Evolutionary conservation across 2,329 filamentous ascomycete genomes (phyloP).

Genomic region (Fusarium sp.): DNA sequence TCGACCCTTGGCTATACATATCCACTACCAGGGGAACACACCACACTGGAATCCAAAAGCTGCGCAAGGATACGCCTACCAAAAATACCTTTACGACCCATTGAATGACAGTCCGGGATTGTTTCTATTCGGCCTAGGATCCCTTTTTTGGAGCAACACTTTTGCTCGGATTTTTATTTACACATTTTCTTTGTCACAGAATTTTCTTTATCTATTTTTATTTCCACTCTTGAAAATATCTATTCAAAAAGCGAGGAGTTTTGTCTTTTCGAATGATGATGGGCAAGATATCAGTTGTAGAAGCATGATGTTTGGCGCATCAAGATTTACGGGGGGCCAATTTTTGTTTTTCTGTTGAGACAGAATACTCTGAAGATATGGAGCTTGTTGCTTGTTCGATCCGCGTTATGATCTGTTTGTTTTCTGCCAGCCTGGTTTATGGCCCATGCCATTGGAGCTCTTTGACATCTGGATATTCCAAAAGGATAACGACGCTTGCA

Average conservation of each 20-base stretch:
- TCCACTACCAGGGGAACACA: conserved; percentile 10
- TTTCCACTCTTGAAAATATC: conserved; percentile 23
- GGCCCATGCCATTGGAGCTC: conserved; percentile 11
- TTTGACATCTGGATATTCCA: conserved; percentile 9
- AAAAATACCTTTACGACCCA: conserved; percentile 44
- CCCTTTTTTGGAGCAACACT: conserved; percentile 31
- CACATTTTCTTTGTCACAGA: conserved; percentile 38
- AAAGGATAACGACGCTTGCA: conserved; percentile 26
- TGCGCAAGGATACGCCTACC: conserved; percentile 44
- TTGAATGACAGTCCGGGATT: conserved; percentile 48
- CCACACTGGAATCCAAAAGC: conserved; percentile 36
- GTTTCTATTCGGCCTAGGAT: conserved; percentile 42
- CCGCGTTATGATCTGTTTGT: conserved; percentile 16
- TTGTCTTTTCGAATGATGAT: conserved; percentile 48
- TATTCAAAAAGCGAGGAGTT: conserved; percentile 50
- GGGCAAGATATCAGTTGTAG: conserved; percentile 48
- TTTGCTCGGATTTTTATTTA: conserved; percentile 15
- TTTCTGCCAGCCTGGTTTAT: conserved; percentile 16
- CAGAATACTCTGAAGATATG: conserved; percentile 39
- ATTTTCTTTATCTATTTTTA: conserved; percentile 2
- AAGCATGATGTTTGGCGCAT: conserved; percentile 51
- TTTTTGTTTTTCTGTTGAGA: conserved; percentile 33
- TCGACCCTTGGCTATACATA: conserved; percentile 33
- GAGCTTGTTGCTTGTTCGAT: conserved; percentile 36
- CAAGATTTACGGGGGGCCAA: conserved; percentile 32